phyloP scores from a whole-genome alignment of 2,329 filamentous ascomycete genomes.

The Capronia coronata region DNA sequence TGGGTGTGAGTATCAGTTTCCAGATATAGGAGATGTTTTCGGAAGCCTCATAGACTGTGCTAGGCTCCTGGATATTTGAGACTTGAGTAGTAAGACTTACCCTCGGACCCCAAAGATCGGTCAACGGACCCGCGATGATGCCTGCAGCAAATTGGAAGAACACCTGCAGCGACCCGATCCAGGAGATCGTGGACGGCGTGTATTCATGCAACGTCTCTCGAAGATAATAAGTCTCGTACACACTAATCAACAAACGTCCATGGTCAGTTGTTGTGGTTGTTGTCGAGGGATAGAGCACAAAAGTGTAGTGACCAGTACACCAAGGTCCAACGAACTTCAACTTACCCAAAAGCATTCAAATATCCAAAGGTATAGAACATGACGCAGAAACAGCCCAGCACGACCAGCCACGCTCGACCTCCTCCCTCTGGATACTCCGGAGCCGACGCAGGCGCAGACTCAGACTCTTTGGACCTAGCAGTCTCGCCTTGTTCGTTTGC shows the following conservation, averaged over 20 bases:
- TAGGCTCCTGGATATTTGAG: too few relatives aligned
- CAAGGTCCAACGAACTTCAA: background rate
- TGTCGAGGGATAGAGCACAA: background rate
- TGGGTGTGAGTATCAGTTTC: conserved; percentile 25
- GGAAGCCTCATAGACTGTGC: background rate
- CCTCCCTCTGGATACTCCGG: background rate
- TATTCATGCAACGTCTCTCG: conserved; percentile 17
- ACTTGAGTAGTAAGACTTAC: too few relatives aligned
- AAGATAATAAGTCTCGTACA: conserved; percentile 33
- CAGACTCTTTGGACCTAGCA: background rate
- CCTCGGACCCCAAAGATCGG: conserved; percentile 54
- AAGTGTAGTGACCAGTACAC: too few relatives aligned
- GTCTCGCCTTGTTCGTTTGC: too few relatives aligned
- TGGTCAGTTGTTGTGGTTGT: background rate
- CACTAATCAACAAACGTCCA: conserved; percentile 19
- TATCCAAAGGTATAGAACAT: conserved; percentile 17
- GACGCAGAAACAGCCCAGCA: conserved; percentile 10
- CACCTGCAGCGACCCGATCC: conserved; percentile 79
- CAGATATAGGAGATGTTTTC: background rate
- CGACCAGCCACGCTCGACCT: background rate
- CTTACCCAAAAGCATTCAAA: conserved; percentile 19
- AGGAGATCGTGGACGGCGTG: conserved; percentile 62
- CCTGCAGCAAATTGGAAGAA: conserved; percentile 79
- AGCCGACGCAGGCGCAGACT: too few relatives aligned
- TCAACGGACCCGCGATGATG: conserved; percentile 77